phyloP scores from a whole-genome alignment of 306 rosid species.

The Luffa acutangula region DNA sequence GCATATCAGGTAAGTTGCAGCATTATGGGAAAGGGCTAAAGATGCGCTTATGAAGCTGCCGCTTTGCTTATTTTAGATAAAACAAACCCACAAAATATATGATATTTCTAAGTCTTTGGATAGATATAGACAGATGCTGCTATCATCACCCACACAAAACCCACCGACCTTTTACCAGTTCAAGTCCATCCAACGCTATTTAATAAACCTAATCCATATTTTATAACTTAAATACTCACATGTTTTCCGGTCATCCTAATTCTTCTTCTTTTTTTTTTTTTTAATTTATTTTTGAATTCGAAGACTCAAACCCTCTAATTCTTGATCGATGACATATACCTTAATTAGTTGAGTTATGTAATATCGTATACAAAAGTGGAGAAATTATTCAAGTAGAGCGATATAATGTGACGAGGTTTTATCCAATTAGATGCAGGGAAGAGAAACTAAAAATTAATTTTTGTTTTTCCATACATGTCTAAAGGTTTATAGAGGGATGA shows the following conservation, averaged over 20 bases:
- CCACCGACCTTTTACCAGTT: not conserved
- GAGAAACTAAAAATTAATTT: too few relatives aligned
- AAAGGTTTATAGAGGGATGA: too few relatives aligned
- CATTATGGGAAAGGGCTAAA: not conserved
- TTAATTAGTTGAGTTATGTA: too few relatives aligned
- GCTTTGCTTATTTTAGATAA: not conserved
- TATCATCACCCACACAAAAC: not conserved
- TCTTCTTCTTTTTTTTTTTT: too few relatives aligned
- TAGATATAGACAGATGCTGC: not conserved
- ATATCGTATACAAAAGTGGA: too few relatives aligned
- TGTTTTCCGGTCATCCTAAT: not conserved
- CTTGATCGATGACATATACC: too few relatives aligned
- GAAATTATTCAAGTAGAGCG: too few relatives aligned
- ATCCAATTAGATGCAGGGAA: too few relatives aligned
- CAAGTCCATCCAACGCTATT: not conserved
- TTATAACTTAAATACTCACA: not conserved
- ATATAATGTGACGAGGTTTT: too few relatives aligned
- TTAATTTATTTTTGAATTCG: too few relatives aligned
- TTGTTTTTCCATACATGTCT: too few relatives aligned
- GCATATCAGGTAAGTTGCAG: not conserved
- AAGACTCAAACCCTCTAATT: too few relatives aligned
- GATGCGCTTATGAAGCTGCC: not conserved
- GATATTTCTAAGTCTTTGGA: not conserved
- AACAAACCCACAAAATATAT: not conserved
- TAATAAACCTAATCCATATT: not conserved